phyloP scores from a whole-genome alignment of 495 filamentous ascomycete species.

The Schizothecium vesticola region DNA sequence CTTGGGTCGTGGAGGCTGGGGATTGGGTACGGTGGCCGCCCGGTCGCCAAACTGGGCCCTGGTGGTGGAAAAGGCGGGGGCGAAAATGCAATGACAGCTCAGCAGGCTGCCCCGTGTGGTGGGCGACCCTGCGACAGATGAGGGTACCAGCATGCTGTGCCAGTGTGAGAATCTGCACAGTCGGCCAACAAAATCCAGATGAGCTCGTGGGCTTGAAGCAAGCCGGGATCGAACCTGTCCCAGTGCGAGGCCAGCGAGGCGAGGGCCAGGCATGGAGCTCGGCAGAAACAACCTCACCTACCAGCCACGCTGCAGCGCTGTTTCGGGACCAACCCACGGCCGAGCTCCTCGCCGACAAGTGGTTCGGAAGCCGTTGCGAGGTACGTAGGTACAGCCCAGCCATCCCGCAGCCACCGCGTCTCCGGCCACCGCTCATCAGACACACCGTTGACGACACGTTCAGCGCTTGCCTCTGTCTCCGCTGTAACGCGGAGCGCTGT shows the following conservation, averaged over 20 bases:
- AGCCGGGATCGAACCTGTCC: neutral
- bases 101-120: constrained; percentile 25
- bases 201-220: neutral
- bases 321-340: constrained; percentile 11
- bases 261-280: neutral
- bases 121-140: neutral
- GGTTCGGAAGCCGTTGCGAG: neutral
- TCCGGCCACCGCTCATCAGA: neutral
- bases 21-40: constrained; percentile 23
- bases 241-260: neutral
- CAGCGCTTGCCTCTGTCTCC: neutral
- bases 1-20: constrained; percentile 28
- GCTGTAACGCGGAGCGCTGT: neutral
- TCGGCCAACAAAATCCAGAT: constrained; percentile 3
- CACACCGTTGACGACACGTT: neutral
- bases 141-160: neutral
- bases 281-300: neutral
- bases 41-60: constrained; percentile 19
- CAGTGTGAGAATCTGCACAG: neutral
- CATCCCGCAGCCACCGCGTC: neutral
- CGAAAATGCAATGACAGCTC: constrained; percentile 34
- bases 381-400: neutral
- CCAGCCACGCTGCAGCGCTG: constrained; percentile 13
- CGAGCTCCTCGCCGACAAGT: neutral
- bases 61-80: constrained; percentile 19